Percentiles rank a stretch among this genome's conserved stretches.
Conservation (phyloP, 2,329 filamentous ascomycete species). For the Colletotrichum sp. region DNA sequence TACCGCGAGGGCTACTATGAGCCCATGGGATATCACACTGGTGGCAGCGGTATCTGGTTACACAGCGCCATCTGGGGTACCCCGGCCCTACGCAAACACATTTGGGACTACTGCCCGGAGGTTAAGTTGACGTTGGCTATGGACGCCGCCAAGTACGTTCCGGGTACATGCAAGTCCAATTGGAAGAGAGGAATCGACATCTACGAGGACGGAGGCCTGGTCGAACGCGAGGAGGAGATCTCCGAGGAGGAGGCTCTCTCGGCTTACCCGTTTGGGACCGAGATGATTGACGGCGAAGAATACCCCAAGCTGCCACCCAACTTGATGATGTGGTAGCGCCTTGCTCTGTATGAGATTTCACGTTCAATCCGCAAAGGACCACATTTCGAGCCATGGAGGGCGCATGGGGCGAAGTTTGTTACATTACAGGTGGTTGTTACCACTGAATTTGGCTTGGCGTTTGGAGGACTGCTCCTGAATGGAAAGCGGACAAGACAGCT, state of each 20-base stretch:
- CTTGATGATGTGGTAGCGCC: slow-evolving; percentile 24
- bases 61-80: slow-evolving; percentile 54
- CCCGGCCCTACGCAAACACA: slow-evolving; percentile 49
- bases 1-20: slow-evolving; percentile 59
- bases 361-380: background rate
- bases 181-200: slow-evolving; percentile 47
- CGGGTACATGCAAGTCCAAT: slow-evolving; percentile 47
- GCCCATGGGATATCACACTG: slow-evolving; percentile 65
- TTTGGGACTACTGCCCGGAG: slow-evolving; percentile 64
- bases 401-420: background rate
- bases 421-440: background rate
- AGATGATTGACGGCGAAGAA: slow-evolving; percentile 44
- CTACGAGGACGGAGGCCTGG: slow-evolving; percentile 7
- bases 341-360: background rate
- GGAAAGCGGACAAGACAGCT: background rate
- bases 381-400: background rate
- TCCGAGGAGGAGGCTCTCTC: slow-evolving; percentile 24
- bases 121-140: slow-evolving; percentile 62
- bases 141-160: slow-evolving; percentile 57
- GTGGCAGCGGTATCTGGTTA: slow-evolving; percentile 50
- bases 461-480: background rate
- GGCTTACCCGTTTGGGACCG: slow-evolving; percentile 38
- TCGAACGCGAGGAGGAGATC: slow-evolving; percentile 18
- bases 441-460: slow-evolving; percentile 8
- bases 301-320: slow-evolving; percentile 43